A percentile compares a stretch with the other conserved stretches of the same genome.
These are phyloP conservation scores for Kodamaea alishanica DNA, from an alignment of 1,139 yeast genomes.

Conservation along the genomic window DNA sequence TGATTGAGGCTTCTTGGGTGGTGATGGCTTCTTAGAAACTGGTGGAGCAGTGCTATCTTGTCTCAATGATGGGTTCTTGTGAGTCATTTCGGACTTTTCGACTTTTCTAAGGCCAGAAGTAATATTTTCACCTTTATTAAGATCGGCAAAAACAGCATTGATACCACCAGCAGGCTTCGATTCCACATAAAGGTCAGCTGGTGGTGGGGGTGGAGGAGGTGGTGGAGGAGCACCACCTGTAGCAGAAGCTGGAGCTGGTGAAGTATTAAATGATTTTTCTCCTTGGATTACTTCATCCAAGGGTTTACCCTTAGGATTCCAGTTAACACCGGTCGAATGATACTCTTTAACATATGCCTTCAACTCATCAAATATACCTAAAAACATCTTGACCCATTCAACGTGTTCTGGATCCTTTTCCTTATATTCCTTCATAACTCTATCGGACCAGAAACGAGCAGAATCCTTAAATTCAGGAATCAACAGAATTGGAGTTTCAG, in stretches of 20 bases:
- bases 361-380: constrained; percentile 63
- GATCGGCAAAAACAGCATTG: constrained; percentile 87
- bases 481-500: constrained; percentile 64
- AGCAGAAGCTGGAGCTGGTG: constrained; percentile 22
- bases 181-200: constrained; percentile 52
- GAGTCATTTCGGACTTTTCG: constrained; percentile 91
- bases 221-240: constrained; percentile 39
- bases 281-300: constrained; percentile 33
- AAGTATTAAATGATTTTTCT: constrained; percentile 11
- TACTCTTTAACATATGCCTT: constrained; percentile 68
- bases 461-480: constrained; percentile 86
- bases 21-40: constrained; percentile 49
- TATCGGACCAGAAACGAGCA: constrained; percentile 90
- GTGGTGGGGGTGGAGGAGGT: constrained; percentile 64
- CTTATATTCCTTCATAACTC: constrained; percentile 78
- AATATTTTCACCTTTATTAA: constrained; percentile 79
- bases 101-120: constrained; percentile 88
- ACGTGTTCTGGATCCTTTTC: constrained; percentile 63
- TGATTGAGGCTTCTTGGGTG: constrained; percentile 75
- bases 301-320: constrained; percentile 53
- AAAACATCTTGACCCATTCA: constrained; percentile 75
- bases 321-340: constrained; percentile 78
- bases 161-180: constrained; percentile 51
- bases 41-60: constrained; percentile 34
- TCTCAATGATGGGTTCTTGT: constrained; percentile 83